Conservation (phyloP, 352 stramenopile species). For the Phytopythium vexans region DNA sequence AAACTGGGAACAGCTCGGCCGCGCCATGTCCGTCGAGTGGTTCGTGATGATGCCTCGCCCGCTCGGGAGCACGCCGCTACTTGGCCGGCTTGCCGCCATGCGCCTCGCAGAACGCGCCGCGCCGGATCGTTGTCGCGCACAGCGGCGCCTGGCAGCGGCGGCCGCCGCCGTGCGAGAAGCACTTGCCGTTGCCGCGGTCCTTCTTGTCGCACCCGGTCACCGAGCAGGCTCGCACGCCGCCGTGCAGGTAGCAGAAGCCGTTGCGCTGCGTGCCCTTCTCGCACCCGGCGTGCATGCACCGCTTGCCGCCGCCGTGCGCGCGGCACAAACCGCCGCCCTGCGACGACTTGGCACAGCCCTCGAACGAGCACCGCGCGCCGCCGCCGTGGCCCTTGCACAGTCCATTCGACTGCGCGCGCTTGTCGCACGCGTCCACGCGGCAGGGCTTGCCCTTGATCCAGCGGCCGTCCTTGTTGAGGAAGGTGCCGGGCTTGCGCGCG, state of each 20-base stretch:
- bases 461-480: constrained; percentile 85
- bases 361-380: constrained; percentile 67
- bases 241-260: constrained; percentile 78
- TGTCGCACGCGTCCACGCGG: constrained; percentile 66
- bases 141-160: constrained; percentile 62
- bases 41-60: constrained; percentile 1
- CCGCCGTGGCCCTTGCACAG: constrained; percentile 82
- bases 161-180: constrained; percentile 72
- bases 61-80: constrained; percentile 5
- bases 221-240: constrained; percentile 66
- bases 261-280: constrained; percentile 80
- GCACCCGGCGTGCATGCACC: constrained; percentile 67
- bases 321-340: constrained; percentile 75
- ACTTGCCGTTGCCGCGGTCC: constrained; percentile 83
- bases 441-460: constrained; percentile 88
- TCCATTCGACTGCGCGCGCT: constrained; percentile 75
- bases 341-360: constrained; percentile 73
- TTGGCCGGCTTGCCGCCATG: constrained; percentile 33
- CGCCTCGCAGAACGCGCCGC: constrained; percentile 55
- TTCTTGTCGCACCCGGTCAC: constrained; percentile 76
- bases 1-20: too few relatives aligned
- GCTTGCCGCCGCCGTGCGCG: constrained; percentile 77
- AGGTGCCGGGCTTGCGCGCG: constrained; percentile 73
- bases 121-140: constrained; percentile 67
- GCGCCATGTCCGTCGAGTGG: not conserved